Evolutionary conservation across 2,329 filamentous ascomycete genomes (phyloP).

Genomic region (Paecilomyces sp.): DNA sequence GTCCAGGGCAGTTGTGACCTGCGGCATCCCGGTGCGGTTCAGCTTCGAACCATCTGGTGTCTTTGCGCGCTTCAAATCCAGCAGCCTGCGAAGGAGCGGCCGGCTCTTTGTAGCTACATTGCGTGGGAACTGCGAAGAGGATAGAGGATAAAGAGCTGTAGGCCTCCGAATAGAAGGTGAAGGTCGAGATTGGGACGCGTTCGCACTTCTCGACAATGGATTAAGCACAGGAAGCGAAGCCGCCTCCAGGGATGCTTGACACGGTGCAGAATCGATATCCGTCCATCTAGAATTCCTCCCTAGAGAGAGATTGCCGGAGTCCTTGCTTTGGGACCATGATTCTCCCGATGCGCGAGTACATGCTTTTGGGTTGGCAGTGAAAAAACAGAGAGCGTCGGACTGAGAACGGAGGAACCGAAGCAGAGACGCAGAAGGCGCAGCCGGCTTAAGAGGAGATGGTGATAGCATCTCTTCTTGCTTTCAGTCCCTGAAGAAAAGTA

Average conservation of each 20-base stretch:
- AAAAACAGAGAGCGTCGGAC: slow-evolving; percentile 52
- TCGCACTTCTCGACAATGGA: slow-evolving; percentile 2
- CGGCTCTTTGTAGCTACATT: slow-evolving; percentile 23
- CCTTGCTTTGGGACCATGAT: not conserved
- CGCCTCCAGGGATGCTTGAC: slow-evolving; percentile 19
- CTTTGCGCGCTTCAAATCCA: slow-evolving; percentile 27
- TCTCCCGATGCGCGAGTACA: slow-evolving; percentile 10
- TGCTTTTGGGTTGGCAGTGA: slow-evolving; percentile 33
- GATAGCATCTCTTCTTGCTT: slow-evolving; percentile 31
- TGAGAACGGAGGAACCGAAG: slow-evolving; percentile 68
- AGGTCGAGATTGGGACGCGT: slow-evolving; percentile 9
- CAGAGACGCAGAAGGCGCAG: slow-evolving; percentile 49
- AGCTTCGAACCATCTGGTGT: slow-evolving; percentile 25
- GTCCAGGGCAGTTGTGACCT: slow-evolving; percentile 48
- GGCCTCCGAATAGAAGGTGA: slow-evolving; percentile 2
- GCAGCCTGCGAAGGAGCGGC: slow-evolving; percentile 29
- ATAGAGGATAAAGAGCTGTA: not conserved
- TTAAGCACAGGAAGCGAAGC: slow-evolving; percentile 20
- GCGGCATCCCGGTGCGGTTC: slow-evolving; percentile 52
- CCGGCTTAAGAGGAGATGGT: slow-evolving; percentile 24
- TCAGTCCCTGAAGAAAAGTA: not conserved
- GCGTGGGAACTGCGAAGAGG: slow-evolving; percentile 9
- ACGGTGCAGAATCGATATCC: slow-evolving; percentile 11
- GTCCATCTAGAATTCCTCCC: slow-evolving; percentile 16
- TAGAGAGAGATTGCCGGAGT: slow-evolving; percentile 9